Conservation (phyloP, 331 rosid species). For the Ulmus americana region DNA sequence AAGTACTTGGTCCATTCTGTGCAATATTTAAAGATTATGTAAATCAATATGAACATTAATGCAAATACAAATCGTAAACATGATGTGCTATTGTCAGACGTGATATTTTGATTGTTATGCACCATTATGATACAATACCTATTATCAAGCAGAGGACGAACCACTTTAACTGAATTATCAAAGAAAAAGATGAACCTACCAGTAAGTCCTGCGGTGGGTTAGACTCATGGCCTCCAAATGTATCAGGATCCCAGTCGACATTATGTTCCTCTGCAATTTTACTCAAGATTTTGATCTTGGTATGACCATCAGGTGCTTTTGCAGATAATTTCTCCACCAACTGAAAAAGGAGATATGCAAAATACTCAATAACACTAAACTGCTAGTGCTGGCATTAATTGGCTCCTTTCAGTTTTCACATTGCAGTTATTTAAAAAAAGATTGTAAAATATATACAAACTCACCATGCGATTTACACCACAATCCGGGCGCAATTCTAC, state of each 20-base stretch:
- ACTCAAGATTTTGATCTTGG: slow-evolving; percentile 62
- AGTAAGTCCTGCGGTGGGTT: slow-evolving; percentile 52
- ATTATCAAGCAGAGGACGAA: slow-evolving; percentile 19
- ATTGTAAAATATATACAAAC: slow-evolving; percentile 23
- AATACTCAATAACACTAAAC: slow-evolving; percentile 11
- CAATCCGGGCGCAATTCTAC: slow-evolving; percentile 86
- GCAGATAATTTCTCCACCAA: slow-evolving; percentile 87
- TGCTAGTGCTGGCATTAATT: background rate
- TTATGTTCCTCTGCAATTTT: slow-evolving; percentile 92
- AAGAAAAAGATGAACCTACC: slow-evolving; percentile 34
- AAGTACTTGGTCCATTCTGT: slow-evolving; percentile 67
- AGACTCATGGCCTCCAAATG: slow-evolving; percentile 50
- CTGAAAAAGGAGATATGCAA: slow-evolving; percentile 40
- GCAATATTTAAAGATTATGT: slow-evolving; percentile 4
- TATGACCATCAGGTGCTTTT: slow-evolving; percentile 85
- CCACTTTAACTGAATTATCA: background rate
- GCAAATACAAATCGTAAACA: background rate
- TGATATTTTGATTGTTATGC: background rate
- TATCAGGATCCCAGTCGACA: slow-evolving; percentile 78
- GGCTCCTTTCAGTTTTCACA: background rate
- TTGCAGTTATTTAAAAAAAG: slow-evolving; percentile 9
- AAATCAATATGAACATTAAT: background rate
- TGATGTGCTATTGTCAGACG: background rate
- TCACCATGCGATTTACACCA: slow-evolving; percentile 88
- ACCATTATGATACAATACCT: slow-evolving; percentile 6